Evolutionary conservation across 2,329 filamentous ascomycete genomes (phyloP), one percentile per base, ranked within the genome.

Genomic region (Phaeoacremonium minimum): DNA sequence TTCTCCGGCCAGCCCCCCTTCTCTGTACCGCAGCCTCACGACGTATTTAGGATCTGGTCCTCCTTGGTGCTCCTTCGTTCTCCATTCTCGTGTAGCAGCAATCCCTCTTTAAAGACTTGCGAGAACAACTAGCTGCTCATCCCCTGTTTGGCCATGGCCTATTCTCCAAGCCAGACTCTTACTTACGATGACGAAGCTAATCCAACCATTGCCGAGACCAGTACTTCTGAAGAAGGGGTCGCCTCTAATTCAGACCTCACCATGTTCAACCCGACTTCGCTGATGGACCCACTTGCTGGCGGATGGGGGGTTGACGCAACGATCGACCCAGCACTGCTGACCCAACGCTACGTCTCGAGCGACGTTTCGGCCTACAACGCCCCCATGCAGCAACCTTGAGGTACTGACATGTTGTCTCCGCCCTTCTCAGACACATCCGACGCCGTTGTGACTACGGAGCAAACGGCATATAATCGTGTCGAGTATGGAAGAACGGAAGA

Each of bases 371-470:
- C 31, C 31, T 16, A 33, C 31, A 14, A 33, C 31, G 17, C 31
- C 17, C 31, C 31, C 31, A 33, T 33, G 31, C 31, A 33, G 31
- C 31, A 33, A 33, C 31, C 31, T 33, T 33, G 31, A 33, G 31
- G 31, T 33, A 18, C 31, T 33, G 31, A 33, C 31, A 33, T 33
- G 31, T 33, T 33, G 16, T 19, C 18, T 15, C 31, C 31, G 17
- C 31, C 31, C 18, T 18, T 33, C 31, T 7, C 31, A 33, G 17
- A 18, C 31, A 33, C 18, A 33, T n/a, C 7, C 6, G 17, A 33
- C 11, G 31, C 31, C 31, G 19, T 20, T 18, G 31, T 19, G 31
- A 20, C 16, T 18, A 18, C 22, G 31, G 31, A 33, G 6, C 31
- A 14, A 18, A 20, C 15, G 7, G 31, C 16, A 13, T 15, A 7